Evolutionary conservation across 164 flowering plant species (phyloP).

Genomic region (Dillenia suffruticosa): DNA sequence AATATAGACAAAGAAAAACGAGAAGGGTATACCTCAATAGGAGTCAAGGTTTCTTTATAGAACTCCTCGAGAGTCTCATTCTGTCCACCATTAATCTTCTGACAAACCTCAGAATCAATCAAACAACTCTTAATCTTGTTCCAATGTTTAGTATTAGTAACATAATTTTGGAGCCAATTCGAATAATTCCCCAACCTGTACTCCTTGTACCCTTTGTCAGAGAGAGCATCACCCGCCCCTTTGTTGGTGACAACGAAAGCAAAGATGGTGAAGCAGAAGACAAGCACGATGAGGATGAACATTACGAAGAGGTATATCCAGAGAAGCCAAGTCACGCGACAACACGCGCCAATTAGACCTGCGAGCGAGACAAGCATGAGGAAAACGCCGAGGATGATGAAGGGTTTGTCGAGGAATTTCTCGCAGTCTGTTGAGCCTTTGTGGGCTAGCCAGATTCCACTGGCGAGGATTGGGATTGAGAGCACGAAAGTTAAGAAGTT

Average conservation of each 20-base stretch:
- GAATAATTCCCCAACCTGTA: conserved; percentile 65
- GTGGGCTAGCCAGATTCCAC: conserved; percentile 57
- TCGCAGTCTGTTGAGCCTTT: conserved; percentile 53
- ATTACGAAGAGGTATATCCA: conserved; percentile 66
- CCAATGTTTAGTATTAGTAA: conserved; percentile 46
- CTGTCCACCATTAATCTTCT: conserved; percentile 12
- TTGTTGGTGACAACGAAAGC: conserved; percentile 69
- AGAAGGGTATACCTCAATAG: conserved; percentile 49
- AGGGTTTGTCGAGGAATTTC: conserved; percentile 46
- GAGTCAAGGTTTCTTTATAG: conserved; percentile 28
- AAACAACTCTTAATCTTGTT: conserved; percentile 54
- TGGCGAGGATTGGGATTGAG: conserved; percentile 58
- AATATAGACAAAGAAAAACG: neutral
- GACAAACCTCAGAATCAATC: conserved; percentile 43
- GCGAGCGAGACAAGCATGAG: conserved; percentile 60
- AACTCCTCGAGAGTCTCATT: conserved; percentile 19
- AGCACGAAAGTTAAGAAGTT: conserved; percentile 55
- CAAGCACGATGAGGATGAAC: conserved; percentile 53
- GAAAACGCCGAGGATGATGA: conserved; percentile 52
- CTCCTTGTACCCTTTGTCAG: conserved; percentile 56
- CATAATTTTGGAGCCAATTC: conserved; percentile 60
- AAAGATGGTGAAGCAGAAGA: conserved; percentile 61
- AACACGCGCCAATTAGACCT: conserved; percentile 63
- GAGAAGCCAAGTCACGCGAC: conserved; percentile 54
- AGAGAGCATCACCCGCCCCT: conserved; percentile 51